phyloP scores from a whole-genome alignment of 2,329 filamentous ascomycete species.

The Fusarium brevicatenulatum region DNA sequence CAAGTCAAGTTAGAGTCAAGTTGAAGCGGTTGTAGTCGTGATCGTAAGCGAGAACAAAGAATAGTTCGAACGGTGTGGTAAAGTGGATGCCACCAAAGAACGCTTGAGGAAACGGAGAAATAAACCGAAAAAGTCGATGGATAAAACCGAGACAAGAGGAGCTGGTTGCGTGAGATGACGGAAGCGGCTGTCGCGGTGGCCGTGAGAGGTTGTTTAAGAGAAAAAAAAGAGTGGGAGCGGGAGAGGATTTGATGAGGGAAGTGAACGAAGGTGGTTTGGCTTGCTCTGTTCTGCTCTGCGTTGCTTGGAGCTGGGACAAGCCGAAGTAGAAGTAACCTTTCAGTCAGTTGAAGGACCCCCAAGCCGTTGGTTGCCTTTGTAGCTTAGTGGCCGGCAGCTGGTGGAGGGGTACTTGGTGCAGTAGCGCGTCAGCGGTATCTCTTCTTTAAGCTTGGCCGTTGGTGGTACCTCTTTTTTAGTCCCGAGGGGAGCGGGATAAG shows the following conservation, averaged over 20 bases:
- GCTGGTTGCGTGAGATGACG: slow-evolving; percentile 28
- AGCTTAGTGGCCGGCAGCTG: slow-evolving; percentile 28
- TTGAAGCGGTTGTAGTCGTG: slow-evolving; percentile 7
- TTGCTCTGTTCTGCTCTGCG: slow-evolving; percentile 12
- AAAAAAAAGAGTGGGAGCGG: slow-evolving; percentile 28
- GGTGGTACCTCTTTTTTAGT: slow-evolving; percentile 29
- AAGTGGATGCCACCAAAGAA: slow-evolving; percentile 19
- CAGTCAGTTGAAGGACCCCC: slow-evolving; percentile 25
- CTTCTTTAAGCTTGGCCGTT: slow-evolving; percentile 23
- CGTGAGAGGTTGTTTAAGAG: slow-evolving; percentile 14
- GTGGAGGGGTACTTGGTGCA: slow-evolving; percentile 32
- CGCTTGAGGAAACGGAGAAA: slow-evolving; percentile 13
- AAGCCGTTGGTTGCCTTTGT: slow-evolving; percentile 38
- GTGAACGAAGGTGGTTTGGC: slow-evolving; percentile 22
- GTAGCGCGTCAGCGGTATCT: slow-evolving; percentile 34
- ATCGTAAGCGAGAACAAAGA: slow-evolving; percentile 38
- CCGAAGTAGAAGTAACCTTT: slow-evolving; percentile 16
- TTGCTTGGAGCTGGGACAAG: slow-evolving; percentile 32
- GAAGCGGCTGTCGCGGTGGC: slow-evolving; percentile 31
- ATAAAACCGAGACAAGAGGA: slow-evolving; percentile 20
- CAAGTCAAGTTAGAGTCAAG: neutral
- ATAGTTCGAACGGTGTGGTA: slow-evolving; percentile 22
- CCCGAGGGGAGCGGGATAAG: slow-evolving; percentile 24
- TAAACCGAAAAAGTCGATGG: slow-evolving; percentile 15
- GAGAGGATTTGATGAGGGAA: slow-evolving; percentile 32